Evolutionary conservation across 257 asterid species (phyloP).

Genomic region (Ligustrum vulgare): DNA sequence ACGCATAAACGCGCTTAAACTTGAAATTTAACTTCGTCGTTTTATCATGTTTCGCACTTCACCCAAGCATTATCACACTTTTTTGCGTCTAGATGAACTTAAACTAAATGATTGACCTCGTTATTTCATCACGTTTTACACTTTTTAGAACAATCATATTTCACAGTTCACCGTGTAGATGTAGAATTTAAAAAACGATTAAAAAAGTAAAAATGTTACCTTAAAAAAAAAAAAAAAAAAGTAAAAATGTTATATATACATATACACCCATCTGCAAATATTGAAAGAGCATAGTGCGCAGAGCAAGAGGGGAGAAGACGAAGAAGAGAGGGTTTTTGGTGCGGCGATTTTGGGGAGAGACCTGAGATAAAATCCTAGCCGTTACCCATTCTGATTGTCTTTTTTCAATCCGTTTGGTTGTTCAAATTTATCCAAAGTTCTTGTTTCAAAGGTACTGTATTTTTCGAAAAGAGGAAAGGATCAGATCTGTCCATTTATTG

Average conservation of each 20-base stretch:
- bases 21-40: too few species aligned
- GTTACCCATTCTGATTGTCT: constrained; percentile 23
- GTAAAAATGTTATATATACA: constrained; percentile 8
- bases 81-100: too few species aligned
- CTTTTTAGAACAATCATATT: too few species aligned
- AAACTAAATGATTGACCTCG: too few species aligned
- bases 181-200: neutral
- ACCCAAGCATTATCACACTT: too few species aligned
- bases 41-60: too few species aligned
- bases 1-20: too few species aligned
- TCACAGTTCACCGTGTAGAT: too few species aligned
- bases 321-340: constrained; percentile 20
- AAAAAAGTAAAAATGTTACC: neutral
- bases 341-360: constrained; percentile 18
- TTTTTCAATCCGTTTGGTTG: constrained; percentile 40
- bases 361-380: constrained; percentile 38
- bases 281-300: constrained; percentile 14
- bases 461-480: constrained; percentile 18
- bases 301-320: constrained; percentile 18
- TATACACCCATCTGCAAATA: neutral
- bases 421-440: constrained; percentile 27
- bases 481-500: constrained; percentile 74
- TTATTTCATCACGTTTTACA: too few species aligned
- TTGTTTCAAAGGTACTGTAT: constrained; percentile 25
- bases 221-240: too few species aligned